Base-by-base conservation (phyloP, 2,329 filamentous ascomycete species). In the Penicillium fuscoglaucum region DNA sequence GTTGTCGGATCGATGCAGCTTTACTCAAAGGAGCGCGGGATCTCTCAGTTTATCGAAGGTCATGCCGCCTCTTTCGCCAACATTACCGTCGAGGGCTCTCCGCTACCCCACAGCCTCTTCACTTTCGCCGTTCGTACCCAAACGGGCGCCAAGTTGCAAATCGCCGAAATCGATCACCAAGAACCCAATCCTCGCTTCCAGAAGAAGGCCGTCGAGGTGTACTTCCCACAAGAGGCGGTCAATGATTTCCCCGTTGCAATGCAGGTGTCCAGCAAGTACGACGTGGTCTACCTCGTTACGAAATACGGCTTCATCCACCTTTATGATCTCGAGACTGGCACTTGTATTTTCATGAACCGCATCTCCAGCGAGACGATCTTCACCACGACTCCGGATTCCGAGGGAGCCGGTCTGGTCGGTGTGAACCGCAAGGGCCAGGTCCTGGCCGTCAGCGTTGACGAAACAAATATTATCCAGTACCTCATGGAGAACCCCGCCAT, bases 351-450 rank as follows among this genome's bases (percentile, higher is more conserved):
- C 85, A 96, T 99, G 92, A 99, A 99, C 83, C 90, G 96, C 69
- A 99, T 99, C 71, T 99, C 95, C 35, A 96, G 92, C 81, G 95
- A 99, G 74, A 99, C 95, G 28, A 98, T 99, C 74, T 99, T 99
- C 80, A 96, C 93, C 28, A 97, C 93, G 21, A 89, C 91, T 47
- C 81, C 88, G 37, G 95, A 99, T 74, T 84, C 85, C 55, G 88
- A 92, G 24, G 96, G 91, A 19, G 86, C 89, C 46, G 96, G 96
- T 68, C 89, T 99, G 62, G 85, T 99, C 53, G 92, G 91, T 68
- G 93, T 99, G 74, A 99, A 99, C 81, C 89, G 96, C 71, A 96
- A 96, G 81, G 96, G 95, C 63, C 95, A 99, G 78, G 93, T 98
- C 47, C 84, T 99, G 61, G 91, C 93, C 57, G 95, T 98, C 61